A percentile compares a stretch with the other conserved stretches of the same genome.
Conservation (phyloP, 345 rosid species). For the Lumnitzera racemosa region DNA sequence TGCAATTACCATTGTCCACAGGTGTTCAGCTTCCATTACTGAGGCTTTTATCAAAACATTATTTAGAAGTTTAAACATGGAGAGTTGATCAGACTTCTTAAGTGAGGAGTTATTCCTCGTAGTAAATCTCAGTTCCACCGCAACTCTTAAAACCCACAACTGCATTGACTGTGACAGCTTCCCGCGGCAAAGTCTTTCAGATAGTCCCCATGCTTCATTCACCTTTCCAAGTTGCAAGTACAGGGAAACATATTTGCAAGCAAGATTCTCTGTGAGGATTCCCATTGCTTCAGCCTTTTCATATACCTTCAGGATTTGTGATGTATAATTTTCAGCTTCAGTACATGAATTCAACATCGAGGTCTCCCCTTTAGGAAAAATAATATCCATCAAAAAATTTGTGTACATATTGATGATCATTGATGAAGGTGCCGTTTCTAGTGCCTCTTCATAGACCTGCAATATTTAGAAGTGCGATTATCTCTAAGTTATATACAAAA, state of each 20-base stretch:
- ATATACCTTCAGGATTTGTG: constrained; percentile 42
- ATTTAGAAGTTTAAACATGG: constrained; percentile 43
- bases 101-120: constrained; percentile 22
- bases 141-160: constrained; percentile 58
- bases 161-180: constrained; percentile 41
- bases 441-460: constrained; percentile 76
- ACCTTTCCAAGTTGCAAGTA: constrained; percentile 52
- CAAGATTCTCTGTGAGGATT: constrained; percentile 59
- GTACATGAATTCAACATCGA: constrained; percentile 14
- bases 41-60: constrained; percentile 40
- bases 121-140: constrained; percentile 41
- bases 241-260: constrained; percentile 54
- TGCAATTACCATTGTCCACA: constrained; percentile 74
- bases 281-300: constrained; percentile 61
- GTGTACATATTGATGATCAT: constrained; percentile 49
- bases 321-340: constrained; percentile 22
- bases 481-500: not conserved
- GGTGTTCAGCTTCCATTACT: constrained; percentile 54
- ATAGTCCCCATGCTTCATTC: constrained; percentile 53
- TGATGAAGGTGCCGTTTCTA: constrained; percentile 45
- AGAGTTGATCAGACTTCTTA: constrained; percentile 38
- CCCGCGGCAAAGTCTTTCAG: constrained; percentile 53
- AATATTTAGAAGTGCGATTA: constrained; percentile 5
- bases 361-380: constrained; percentile 28
- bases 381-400: constrained; percentile 49